Evolutionary conservation across 2,329 filamentous ascomycete genomes (phyloP).

Genomic region (Pezicula neosporulosa): DNA sequence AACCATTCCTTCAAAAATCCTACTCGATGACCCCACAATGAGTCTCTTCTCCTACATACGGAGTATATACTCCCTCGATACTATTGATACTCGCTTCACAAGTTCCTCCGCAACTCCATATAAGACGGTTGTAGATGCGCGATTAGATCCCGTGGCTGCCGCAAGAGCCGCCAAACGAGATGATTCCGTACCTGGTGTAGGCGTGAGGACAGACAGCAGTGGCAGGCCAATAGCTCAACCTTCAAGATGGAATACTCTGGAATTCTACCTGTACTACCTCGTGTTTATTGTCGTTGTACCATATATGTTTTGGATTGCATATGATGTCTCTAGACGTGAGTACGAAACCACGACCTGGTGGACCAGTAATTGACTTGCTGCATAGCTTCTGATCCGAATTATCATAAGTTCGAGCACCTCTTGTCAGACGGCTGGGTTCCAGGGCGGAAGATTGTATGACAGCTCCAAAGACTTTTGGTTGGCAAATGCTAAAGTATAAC

Average conservation of each 20-base stretch:
- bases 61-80: constrained; percentile 62
- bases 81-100: constrained; percentile 70
- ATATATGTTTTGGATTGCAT: constrained; percentile 87
- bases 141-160: constrained; percentile 36
- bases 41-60: constrained; percentile 36
- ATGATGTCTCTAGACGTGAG: constrained; percentile 79
- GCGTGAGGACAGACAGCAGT: constrained; percentile 33
- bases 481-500: constrained; percentile 10
- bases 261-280: constrained; percentile 80
- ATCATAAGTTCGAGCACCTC: constrained; percentile 65
- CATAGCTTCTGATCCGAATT: constrained; percentile 77
- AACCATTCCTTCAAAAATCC: neutral
- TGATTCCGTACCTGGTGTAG: constrained; percentile 22
- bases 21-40: constrained; percentile 23
- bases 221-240: constrained; percentile 47
- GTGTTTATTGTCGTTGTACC: constrained; percentile 66
- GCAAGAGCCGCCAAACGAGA: constrained; percentile 24
- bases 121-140: constrained; percentile 50
- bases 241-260: constrained; percentile 79
- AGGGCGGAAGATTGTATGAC: constrained; percentile 77
- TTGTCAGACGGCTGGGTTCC: constrained; percentile 87
- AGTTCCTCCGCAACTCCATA: constrained; percentile 67
- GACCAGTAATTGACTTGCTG: constrained; percentile 8
- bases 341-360: constrained; percentile 14
- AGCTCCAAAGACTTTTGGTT: neutral